Evolutionary conservation across 495 filamentous ascomycete species (phyloP).

Genomic region (Aspergillus mulundensis): DNA sequence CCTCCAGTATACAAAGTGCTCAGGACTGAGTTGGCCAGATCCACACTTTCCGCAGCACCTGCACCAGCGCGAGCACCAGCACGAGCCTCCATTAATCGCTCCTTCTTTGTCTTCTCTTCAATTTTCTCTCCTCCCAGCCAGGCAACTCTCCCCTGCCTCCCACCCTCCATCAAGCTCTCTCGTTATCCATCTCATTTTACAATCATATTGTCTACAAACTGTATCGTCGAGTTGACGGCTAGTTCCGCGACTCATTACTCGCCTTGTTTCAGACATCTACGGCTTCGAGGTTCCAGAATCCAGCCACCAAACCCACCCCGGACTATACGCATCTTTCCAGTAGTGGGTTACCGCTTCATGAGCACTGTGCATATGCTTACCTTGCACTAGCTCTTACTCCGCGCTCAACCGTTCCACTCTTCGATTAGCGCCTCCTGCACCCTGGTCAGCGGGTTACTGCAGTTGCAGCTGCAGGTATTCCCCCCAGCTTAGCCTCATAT

Average conservation of each 20-base stretch:
- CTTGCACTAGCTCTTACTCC: not conserved
- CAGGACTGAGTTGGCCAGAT: not conserved
- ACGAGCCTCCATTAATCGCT: not conserved
- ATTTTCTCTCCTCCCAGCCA: not conserved
- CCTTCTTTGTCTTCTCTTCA: slow-evolving; percentile 4
- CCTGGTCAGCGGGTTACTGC: not conserved
- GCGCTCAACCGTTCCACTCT: not conserved
- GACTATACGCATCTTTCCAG: not conserved
- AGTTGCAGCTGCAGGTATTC: not conserved
- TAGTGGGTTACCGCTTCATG: not conserved
- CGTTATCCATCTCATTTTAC: not conserved
- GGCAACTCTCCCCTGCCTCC: not conserved
- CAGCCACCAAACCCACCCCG: not conserved
- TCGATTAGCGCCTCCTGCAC: not conserved
- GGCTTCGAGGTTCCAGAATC: not conserved
- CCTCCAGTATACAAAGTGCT: not conserved
- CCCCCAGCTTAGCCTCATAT: not conserved
- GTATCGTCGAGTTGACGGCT: not conserved
- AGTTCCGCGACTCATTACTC: not conserved
- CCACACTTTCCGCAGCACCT: not conserved
- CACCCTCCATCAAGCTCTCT: not conserved
- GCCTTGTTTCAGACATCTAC: not conserved
- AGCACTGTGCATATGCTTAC: not conserved
- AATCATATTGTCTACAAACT: not conserved
- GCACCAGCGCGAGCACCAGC: not conserved